Percentiles rank a stretch among this genome's conserved stretches.
Evolutionary conservation across 805 yeast genomes (phyloP).

Genomic region (Cyberlindnera maritima): DNA sequence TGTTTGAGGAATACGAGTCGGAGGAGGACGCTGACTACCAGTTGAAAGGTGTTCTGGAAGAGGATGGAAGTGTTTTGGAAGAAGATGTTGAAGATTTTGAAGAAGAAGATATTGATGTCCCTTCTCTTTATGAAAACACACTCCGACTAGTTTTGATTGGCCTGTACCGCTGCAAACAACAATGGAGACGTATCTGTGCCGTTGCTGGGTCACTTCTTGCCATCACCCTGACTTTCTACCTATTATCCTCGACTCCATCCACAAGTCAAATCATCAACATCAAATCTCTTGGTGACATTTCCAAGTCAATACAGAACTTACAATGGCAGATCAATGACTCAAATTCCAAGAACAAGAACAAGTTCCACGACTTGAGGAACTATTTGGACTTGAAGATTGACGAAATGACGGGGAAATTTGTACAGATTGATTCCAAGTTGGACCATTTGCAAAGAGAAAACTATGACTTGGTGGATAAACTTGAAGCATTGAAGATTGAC

Average conservation of each 20-base stretch:
- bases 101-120: conserved; percentile 1
- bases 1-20: conserved; percentile 3
- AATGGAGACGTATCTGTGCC: neutral
- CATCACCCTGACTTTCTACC: no score
- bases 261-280: conserved; percentile 14
- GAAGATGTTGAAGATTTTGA: neutral
- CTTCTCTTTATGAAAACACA: neutral
- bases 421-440: conserved; percentile 12
- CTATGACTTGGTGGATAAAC: conserved; percentile 6
- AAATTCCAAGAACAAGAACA: conserved; percentile 19
- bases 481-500: conserved; percentile 15
- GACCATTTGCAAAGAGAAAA: conserved; percentile 4
- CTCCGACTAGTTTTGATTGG: conserved; percentile 2
- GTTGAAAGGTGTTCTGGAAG: neutral
- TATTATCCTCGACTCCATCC: neutral
- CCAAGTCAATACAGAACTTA: conserved; percentile 20
- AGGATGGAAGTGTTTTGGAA: no score
- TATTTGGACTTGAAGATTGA: conserved; percentile 22
- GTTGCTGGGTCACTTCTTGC: neutral
- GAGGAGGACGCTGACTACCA: conserved; percentile 2
- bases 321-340: conserved; percentile 28
- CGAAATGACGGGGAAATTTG: conserved; percentile 12
- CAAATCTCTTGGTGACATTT: conserved; percentile 19
- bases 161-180: neutral
- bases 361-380: conserved; percentile 19